These are phyloP conservation scores for Alternaria brassicicola DNA, from an alignment of 2,329 filamentous ascomycete species.

Conservation along the genomic window DNA sequence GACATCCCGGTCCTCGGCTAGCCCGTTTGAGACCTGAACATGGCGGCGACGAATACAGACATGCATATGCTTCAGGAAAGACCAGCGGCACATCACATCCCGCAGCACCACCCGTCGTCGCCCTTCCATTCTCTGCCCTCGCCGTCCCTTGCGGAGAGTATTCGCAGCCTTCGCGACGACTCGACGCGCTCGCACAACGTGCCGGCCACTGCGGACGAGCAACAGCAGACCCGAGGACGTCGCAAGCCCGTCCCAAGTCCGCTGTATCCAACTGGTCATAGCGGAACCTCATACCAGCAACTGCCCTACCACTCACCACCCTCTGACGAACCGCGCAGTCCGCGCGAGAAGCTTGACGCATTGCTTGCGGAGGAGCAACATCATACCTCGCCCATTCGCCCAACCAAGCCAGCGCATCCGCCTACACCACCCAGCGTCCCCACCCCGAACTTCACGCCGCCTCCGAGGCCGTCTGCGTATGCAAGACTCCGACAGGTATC, in stretches of 20 bases:
- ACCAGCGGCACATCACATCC: slow-evolving; percentile 11
- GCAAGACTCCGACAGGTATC: slow-evolving; percentile 45
- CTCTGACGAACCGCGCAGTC: slow-evolving; percentile 46
- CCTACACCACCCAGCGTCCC: slow-evolving; percentile 14
- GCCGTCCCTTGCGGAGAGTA: slow-evolving; percentile 40
- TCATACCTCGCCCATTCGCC: slow-evolving; percentile 23
- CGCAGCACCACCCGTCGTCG: slow-evolving; percentile 16
- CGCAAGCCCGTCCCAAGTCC: slow-evolving; percentile 40
- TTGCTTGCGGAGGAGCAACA: slow-evolving; percentile 45
- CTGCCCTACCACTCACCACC: slow-evolving; percentile 41
- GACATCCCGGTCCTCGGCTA: slow-evolving; percentile 32
- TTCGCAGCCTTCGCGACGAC: slow-evolving; percentile 39
- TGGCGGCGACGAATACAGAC: slow-evolving; percentile 34
- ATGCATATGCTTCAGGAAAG: slow-evolving; percentile 42
- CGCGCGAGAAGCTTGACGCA: slow-evolving; percentile 48
- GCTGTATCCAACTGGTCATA: slow-evolving; percentile 26
- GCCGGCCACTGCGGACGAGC: slow-evolving; percentile 26
- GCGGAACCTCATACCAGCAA: slow-evolving; percentile 18
- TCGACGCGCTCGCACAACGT: slow-evolving; percentile 29
- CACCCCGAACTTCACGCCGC: slow-evolving; percentile 22
- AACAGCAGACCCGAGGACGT: slow-evolving; percentile 15
- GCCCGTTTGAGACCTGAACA: slow-evolving; percentile 37
- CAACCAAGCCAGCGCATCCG: slow-evolving; percentile 17
- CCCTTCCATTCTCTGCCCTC: slow-evolving; percentile 14
- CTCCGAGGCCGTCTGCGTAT: slow-evolving; percentile 38